Conservation (phyloP, 352 stramenopile species). For the Pythium scleroteichum region DNA sequence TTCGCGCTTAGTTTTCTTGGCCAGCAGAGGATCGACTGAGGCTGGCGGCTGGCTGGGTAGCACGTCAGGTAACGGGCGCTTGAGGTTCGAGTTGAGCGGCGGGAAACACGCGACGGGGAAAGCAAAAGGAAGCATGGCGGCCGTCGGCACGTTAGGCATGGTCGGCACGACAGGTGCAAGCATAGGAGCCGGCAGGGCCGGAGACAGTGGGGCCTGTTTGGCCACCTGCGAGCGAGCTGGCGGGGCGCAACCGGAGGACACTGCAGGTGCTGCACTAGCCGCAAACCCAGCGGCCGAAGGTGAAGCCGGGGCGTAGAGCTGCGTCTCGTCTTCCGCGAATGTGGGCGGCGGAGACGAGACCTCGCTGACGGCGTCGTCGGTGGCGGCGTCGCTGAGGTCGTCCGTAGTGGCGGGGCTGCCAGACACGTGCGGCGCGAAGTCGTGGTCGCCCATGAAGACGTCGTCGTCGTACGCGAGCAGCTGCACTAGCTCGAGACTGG, state of each 20-base stretch:
- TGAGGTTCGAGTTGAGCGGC: constrained; percentile 48
- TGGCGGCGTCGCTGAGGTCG: constrained; percentile 41
- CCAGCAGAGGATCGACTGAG: constrained; percentile 23
- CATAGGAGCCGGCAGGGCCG: not conserved
- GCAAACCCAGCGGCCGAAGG: constrained; percentile 22
- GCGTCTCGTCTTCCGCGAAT: constrained; percentile 29
- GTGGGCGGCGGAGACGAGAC: constrained; percentile 45
- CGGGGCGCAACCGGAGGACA: not conserved
- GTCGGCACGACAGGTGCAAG: not conserved
- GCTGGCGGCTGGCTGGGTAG: constrained; percentile 27
- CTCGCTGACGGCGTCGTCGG: constrained; percentile 48
- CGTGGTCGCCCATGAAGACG: constrained; percentile 25
- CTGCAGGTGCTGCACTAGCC: not conserved
- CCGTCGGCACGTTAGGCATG: constrained; percentile 1
- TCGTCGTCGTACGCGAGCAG: constrained; percentile 41
- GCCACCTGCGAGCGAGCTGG: not conserved
- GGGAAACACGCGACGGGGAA: constrained; percentile 67
- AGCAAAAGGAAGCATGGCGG: constrained; percentile 50
- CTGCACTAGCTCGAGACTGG: constrained; percentile 39
- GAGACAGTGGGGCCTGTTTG: not conserved
- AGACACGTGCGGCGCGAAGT: constrained; percentile 4
- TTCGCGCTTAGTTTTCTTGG: constrained; percentile 79
- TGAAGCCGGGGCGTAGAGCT: constrained; percentile 13
- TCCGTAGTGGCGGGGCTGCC: constrained; percentile 42
- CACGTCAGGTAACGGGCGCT: constrained; percentile 54